Evolutionary conservation across 148 eudicot genomes (phyloP).

Genomic region (Chenopodium suecicum): DNA sequence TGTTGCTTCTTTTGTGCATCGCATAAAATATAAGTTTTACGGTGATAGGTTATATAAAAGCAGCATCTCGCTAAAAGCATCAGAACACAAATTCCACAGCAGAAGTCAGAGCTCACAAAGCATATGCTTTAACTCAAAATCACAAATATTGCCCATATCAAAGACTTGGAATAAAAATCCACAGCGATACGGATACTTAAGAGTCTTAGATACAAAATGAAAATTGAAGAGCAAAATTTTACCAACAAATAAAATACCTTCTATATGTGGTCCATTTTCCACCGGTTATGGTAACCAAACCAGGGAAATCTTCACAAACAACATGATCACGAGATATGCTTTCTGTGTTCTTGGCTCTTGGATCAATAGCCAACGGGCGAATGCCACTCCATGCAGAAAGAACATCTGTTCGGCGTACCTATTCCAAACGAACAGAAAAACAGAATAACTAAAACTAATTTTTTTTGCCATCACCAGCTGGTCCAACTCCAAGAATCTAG

Average conservation of each 20-base stretch:
- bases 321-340: conserved; percentile 97
- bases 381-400: conserved; percentile 99
- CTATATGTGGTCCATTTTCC: conserved; percentile 99
- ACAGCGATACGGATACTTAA: not conserved
- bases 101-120: not conserved
- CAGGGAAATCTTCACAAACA: conserved; percentile 89
- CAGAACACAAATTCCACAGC: not conserved
- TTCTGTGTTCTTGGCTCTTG: conserved; percentile 87
- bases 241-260: conserved; percentile 44
- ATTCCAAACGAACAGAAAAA: conserved; percentile 4
- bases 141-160: not conserved
- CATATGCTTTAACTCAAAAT: not conserved
- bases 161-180: not conserved
- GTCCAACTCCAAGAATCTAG: not conserved
- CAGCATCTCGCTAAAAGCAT: not conserved
- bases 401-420: conserved; percentile 95
- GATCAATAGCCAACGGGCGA: conserved; percentile 95
- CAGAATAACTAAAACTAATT: not conserved
- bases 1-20: not conserved
- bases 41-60: not conserved
- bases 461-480: not conserved
- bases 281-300: conserved; percentile 95
- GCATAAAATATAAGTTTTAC: not conserved
- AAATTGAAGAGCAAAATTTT: not conserved
- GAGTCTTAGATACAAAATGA: not conserved